Conservation (phyloP, 2,329 filamentous ascomycete species). For the Aureobasidium uvarum region DNA sequence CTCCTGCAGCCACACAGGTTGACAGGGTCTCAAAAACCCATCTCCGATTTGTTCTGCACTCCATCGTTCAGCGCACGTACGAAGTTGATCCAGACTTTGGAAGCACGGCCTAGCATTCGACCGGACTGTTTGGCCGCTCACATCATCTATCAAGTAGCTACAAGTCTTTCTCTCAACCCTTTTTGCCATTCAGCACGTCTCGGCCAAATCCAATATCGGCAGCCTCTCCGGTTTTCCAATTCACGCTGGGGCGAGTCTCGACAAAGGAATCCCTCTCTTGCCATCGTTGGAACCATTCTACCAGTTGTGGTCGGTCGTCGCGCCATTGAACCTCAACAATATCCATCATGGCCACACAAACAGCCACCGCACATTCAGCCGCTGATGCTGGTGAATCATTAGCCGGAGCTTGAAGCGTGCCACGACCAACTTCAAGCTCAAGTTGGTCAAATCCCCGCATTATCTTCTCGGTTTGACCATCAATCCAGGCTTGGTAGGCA, state of each 20-base stretch:
- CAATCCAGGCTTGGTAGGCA: constrained; percentile 7
- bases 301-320: constrained; percentile 10
- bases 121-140: neutral
- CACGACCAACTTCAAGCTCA: constrained; percentile 9
- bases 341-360: constrained; percentile 12
- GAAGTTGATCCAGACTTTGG: neutral
- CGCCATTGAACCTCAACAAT: constrained; percentile 10
- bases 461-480: constrained; percentile 18
- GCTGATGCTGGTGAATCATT: constrained; percentile 18
- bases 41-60: constrained; percentile 1
- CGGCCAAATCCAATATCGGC: constrained; percentile 5
- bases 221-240: constrained; percentile 14
- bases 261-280: constrained; percentile 13
- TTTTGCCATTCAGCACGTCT: constrained; percentile 3
- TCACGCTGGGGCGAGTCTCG: constrained; percentile 4
- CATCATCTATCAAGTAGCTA: neutral
- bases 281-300: constrained; percentile 15
- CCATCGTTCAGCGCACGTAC: constrained; percentile 12
- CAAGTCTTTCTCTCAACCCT: constrained; percentile 8
- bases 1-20: constrained; percentile 11
- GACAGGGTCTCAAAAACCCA: constrained; percentile 15
- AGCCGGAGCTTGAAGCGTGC: constrained; percentile 13
- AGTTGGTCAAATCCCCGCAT: constrained; percentile 15
- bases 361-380: constrained; percentile 23
- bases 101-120: constrained; percentile 5